Percentiles rank a stretch among this genome's conserved stretches.
Evolutionary conservation across 768 basidiomycete species (phyloP).

Genomic region (Mycena amicta): DNA sequence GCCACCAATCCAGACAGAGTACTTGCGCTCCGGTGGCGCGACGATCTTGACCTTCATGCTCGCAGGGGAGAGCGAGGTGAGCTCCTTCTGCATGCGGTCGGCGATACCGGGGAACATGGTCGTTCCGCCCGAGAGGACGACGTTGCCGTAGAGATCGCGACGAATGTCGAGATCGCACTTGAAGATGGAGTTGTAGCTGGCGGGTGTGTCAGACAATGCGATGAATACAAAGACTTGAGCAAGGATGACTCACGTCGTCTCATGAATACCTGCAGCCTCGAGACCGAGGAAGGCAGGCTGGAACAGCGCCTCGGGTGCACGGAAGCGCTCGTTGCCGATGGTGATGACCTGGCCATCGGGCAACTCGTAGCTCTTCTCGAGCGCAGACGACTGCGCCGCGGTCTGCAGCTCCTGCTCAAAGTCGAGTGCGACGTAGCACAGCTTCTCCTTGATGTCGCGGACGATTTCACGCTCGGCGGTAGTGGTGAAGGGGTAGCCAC

Average conservation of each 20-base stretch:
- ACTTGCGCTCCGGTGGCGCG: constrained; percentile 70
- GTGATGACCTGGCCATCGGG: constrained; percentile 77
- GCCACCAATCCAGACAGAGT: constrained; percentile 41
- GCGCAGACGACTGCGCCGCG: constrained; percentile 22
- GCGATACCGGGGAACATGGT: constrained; percentile 26
- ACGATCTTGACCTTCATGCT: constrained; percentile 68
- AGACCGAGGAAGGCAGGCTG: constrained; percentile 69
- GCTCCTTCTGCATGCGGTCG: constrained; percentile 69
- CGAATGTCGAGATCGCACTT: constrained; percentile 38
- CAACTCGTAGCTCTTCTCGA: constrained; percentile 26
- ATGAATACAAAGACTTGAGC: background rate
- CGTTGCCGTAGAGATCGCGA: constrained; percentile 23
- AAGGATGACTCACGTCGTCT: constrained; percentile 50
- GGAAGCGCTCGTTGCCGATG: constrained; percentile 76
- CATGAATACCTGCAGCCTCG: constrained; percentile 42
- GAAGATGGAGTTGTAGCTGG: constrained; percentile 61
- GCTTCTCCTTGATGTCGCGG: constrained; percentile 79
- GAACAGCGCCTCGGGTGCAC: constrained; percentile 75
- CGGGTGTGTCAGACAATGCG: constrained; percentile 17
- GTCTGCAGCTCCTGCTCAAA: constrained; percentile 24
- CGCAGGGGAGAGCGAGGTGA: constrained; percentile 63
- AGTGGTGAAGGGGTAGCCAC: constrained; percentile 77
- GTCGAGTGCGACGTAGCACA: constrained; percentile 25
- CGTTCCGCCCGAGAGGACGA: constrained; percentile 22
- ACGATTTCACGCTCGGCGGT: constrained; percentile 77